Evolutionary conservation across 768 basidiomycete genomes (phyloP).

Genomic region (Boletus insuetus): DNA sequence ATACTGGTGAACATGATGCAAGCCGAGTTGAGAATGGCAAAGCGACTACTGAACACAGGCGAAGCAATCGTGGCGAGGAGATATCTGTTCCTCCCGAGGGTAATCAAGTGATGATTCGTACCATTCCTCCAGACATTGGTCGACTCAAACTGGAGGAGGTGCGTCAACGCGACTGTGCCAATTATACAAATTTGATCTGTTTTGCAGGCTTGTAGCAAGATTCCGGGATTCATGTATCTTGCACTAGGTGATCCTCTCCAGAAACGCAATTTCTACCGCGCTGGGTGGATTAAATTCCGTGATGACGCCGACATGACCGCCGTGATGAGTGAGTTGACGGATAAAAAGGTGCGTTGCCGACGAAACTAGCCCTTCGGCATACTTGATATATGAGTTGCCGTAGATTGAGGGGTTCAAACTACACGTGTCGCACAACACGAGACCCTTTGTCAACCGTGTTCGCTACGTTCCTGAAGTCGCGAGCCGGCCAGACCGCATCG

Average conservation of each 20-base stretch:
- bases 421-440: constrained; percentile 79
- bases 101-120: constrained; percentile 92
- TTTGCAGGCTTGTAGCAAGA: constrained; percentile 65
- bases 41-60: constrained; percentile 41
- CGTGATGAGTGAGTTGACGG: constrained; percentile 71
- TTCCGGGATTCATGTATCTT: constrained; percentile 83
- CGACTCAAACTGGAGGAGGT: constrained; percentile 90
- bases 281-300: constrained; percentile 87
- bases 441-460: constrained; percentile 73
- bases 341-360: constrained; percentile 65
- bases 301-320: constrained; percentile 80
- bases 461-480: constrained; percentile 82
- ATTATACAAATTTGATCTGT: constrained; percentile 4
- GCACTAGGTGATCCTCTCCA: constrained; percentile 90
- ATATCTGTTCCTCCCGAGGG: constrained; percentile 69
- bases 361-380: not conserved
- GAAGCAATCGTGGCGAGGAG: constrained; percentile 66
- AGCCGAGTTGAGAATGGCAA: constrained; percentile 63
- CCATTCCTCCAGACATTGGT: constrained; percentile 91
- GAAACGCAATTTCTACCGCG: constrained; percentile 91
- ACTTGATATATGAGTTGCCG: constrained; percentile 7
- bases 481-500: constrained; percentile 74
- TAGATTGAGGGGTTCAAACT: constrained; percentile 95
- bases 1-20: constrained; percentile 57
- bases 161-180: constrained; percentile 19